Percentiles rank a stretch among this genome's conserved stretches.
These are phyloP conservation scores for Dissophora ornata DNA, from an alignment of 192 early-diverging fungal species.

Conservation along the genomic window DNA sequence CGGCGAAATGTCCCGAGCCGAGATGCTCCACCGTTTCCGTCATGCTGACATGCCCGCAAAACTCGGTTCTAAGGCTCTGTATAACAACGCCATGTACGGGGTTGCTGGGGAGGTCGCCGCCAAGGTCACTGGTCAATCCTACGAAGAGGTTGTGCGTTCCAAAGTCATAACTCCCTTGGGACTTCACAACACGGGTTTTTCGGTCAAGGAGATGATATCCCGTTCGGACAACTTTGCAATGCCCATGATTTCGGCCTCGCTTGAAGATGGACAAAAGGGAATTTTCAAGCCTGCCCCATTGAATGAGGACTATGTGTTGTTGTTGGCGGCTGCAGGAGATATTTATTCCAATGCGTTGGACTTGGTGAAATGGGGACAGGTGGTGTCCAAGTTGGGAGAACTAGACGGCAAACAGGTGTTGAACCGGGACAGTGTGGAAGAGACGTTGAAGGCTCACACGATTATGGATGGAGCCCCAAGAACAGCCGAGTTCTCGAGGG, in stretches of 20 bases:
- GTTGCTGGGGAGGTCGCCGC: conserved; percentile 9
- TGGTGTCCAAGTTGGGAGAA: neutral
- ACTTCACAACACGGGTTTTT: neutral
- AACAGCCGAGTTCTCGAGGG: too few species aligned
- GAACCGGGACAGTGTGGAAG: neutral
- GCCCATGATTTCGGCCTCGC: neutral
- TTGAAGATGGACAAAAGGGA: neutral
- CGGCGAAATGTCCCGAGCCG: neutral
- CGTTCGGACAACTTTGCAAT: neutral
- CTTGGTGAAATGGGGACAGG: neutral
- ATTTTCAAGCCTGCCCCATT: neutral
- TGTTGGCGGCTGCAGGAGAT: conserved; percentile 3
- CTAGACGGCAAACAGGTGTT: conserved; percentile 2
- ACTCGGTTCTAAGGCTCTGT: neutral
- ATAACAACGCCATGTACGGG: neutral
- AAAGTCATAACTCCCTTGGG: neutral
- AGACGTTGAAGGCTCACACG: neutral
- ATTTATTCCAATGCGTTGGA: conserved; percentile 6
- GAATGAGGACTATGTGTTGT: conserved; percentile 7
- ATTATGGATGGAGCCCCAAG: neutral
- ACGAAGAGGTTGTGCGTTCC: neutral
- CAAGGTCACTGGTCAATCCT: neutral
- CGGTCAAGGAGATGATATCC: neutral
- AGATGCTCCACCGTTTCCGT: neutral
- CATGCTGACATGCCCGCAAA: neutral